Evolutionary conservation across 176 grass and related monocot genomes (phyloP).

Genomic region (Coix lacrymajobi): DNA sequence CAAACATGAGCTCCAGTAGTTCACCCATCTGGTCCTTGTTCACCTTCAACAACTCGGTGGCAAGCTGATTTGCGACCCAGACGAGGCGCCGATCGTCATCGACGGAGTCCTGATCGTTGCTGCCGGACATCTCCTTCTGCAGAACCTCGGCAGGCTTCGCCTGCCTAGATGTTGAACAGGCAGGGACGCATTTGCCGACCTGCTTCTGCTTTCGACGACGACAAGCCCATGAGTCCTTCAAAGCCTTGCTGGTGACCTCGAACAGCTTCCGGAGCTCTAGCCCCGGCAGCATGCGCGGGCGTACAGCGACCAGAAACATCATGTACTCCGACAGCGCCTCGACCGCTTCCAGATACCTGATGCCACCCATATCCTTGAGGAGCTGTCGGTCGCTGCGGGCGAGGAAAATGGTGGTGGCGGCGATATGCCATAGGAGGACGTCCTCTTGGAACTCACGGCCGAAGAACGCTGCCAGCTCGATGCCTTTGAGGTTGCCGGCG

Average conservation of each 20-base stretch:
- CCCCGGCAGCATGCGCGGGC: not conserved
- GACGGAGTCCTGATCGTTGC: not conserved
- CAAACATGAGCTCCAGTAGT: not conserved
- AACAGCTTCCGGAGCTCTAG: not conserved
- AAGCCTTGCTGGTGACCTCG: not conserved
- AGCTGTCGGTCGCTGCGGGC: not conserved
- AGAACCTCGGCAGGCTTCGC: not conserved
- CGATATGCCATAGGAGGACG: not conserved
- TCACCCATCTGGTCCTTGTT: not conserved
- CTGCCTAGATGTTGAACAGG: not conserved
- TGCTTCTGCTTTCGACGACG: accelerated
- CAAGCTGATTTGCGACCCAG: not conserved
- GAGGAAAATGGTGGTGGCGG: not conserved
- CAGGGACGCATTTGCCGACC: not conserved
- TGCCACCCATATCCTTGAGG: no score
- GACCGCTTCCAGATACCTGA: not conserved
- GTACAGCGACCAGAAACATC: not conserved
- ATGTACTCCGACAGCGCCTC: not conserved
- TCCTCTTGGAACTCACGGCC: not conserved
- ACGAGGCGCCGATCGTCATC: not conserved
- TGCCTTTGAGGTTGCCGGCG: no score
- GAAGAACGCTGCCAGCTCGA: not conserved
- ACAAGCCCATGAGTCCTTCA: not conserved
- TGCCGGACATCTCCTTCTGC: not conserved
- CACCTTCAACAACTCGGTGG: not conserved